Base-by-base conservation (phyloP, 169 alveolate genomes). In the Theileria annulata region DNA sequence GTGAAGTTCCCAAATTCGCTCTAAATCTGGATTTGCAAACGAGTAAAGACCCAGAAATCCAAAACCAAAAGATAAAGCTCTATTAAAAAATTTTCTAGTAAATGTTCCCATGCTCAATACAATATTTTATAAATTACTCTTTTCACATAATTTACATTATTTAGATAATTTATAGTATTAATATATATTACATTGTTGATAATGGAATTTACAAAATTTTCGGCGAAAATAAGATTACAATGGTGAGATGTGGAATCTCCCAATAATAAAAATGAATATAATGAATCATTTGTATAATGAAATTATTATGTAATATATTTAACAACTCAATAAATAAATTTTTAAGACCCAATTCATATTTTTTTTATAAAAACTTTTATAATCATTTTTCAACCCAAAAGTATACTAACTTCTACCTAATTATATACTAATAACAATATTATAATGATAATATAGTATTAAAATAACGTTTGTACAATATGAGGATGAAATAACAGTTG, bases 11-110 rank as follows among this genome's bases (percentile, higher is more conserved):
- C 88, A 90, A 27, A 86, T 85, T 19, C 92, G 86, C 35, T 90
- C 94, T 37, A 84, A 49, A 63, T 90, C 94, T 2, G 94, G 94
- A 64, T 90, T 90, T 62, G 92, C 64, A 31, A 78, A 82, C 62
- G 90, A 85, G 75, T 90, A 86, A 17, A 88, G 37, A 27, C 75
- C 73, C 67, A 82, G 62, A 31, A 88, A 87, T n/a, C 92, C 92
- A 19, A 79, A 48, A 3, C 78, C 49, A 60, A 84, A 84, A 5
- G 90, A 75, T 0, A 77, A 56, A 19, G 59, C 42, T n/a, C 85
- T 59, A 72, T 82, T 82, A 30, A 82, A 73, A 68, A 74, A 74
- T 15, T 86, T 67, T 12, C 77, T 59, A 68, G 88, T 81, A 35
- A 35, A 35, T 79, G 73, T 62, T 10, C 58, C 66, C 28, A 69